Evolutionary conservation across 495 filamentous ascomycete genomes (phyloP).

Genomic region (Trichoderma reesei): DNA sequence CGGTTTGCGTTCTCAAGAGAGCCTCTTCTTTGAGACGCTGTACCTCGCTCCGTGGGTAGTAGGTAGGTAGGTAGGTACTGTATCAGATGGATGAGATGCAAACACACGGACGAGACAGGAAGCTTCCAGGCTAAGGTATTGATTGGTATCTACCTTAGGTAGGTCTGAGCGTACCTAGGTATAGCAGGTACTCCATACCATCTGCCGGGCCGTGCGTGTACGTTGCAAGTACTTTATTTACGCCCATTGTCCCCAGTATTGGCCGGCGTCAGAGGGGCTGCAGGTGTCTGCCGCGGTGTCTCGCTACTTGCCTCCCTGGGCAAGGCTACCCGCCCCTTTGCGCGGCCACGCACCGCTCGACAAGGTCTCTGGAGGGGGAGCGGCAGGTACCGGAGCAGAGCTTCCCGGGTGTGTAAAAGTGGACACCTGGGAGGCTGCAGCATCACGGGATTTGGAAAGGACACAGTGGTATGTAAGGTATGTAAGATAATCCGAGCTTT

Average conservation of each 20-base stretch:
- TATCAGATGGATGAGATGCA: too few relatives aligned
- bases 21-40: too few relatives aligned
- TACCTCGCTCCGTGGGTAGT: too few relatives aligned
- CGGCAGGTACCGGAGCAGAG: neutral
- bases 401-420: conserved; percentile 9
- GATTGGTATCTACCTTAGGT: neutral
- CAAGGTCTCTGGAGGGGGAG: neutral
- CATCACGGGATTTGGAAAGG: conserved; percentile 15
- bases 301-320: neutral
- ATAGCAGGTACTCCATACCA: neutral
- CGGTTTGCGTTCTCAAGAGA: too few relatives aligned
- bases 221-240: too few relatives aligned
- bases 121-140: too few relatives aligned
- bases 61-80: too few relatives aligned
- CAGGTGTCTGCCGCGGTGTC: neutral
- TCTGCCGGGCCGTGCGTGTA: too few relatives aligned
- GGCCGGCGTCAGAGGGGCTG: neutral
- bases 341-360: neutral
- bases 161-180: too few relatives aligned
- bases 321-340: neutral
- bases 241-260: too few relatives aligned
- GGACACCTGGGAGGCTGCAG: conserved; percentile 9
- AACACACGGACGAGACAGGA: too few relatives aligned
- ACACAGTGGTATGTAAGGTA: conserved; percentile 11
- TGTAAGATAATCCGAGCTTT: neutral